A percentile compares a stretch with the other conserved stretches of the same genome.
Conservation (phyloP, 164 flowering plant genomes). For the Vitis vinifera region ASM3070453v1 NC_081805.1:19596501-19597000, state of each 20-base stretch:
- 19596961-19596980: conserved; percentile 73
- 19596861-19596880: conserved; percentile 61
- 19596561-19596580: too few species aligned
- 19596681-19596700: conserved; percentile 64
- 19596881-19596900: conserved; percentile 72
- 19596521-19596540: too few species aligned
- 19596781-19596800: conserved; percentile 83
- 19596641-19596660: conserved; percentile 84
- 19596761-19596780: conserved; percentile 74
- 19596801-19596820: conserved; percentile 68
- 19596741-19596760: conserved; percentile 74
- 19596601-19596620: not conserved
- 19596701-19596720: conserved; percentile 82
- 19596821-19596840: conserved; percentile 70
- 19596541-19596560: too few species aligned
- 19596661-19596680: conserved; percentile 81
- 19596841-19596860: conserved; percentile 63
- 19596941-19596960: conserved; percentile 60
- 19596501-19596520: too few species aligned
- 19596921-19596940: conserved; percentile 64
- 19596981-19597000: conserved; percentile 59
- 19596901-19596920: conserved; percentile 89
- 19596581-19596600: not conserved
- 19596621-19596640: conserved; percentile 83
- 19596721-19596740: conserved; percentile 70